Base-by-base conservation (phyloP, 345 rosid species). In the Populus nigra region DNA sequence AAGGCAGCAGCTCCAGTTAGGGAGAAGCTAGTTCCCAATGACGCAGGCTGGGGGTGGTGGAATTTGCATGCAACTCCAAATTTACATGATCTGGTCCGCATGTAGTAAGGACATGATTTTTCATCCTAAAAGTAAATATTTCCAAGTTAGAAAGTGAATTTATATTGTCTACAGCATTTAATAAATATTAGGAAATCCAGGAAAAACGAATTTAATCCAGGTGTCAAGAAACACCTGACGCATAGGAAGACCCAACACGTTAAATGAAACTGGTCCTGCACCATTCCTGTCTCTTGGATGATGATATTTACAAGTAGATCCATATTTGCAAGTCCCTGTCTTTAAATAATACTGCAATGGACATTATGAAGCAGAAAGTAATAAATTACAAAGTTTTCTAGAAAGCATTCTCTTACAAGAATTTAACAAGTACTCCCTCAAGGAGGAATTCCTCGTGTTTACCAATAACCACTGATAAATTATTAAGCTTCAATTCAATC, bases 231-330 rank as follows among this genome's bases (percentile, higher is more conserved):
- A 78, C 77, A 92, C 97, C 89, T 89, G 91, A 17, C 97, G 88
- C 91, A 92, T 90, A 49, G 95, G 97, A 70, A 87, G 87, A 76
- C 97, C 97, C 6, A 91, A 78, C 83, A 71, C 59, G 79, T 92
- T 92, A 74, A 90, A 92, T 73, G 82, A 82, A 76, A 90, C 88
- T 5, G 92, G 94, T 81, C 91, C 97, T 73, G 94, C 97, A 77
- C 97, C 97, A 74, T 92, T 90, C 84, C 94, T 88, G 81, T 92
- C 95, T 78, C 89, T 92, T 72, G 97, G 95, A 80, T 92, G 97
- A 80, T 92, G 93, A 82, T 88, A 92, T 86, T 92, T 92, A 85
- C 97, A 92, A 15, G 95, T 89, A 43, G 91, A 59, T 67, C 95
- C 97, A 76, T 90, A 92, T 82, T 91, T 91, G 88, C 97, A 92